Evolutionary conservation across 2,329 filamentous ascomycete species (phyloP).

Genomic region (Microcyclosporella mali): DNA sequence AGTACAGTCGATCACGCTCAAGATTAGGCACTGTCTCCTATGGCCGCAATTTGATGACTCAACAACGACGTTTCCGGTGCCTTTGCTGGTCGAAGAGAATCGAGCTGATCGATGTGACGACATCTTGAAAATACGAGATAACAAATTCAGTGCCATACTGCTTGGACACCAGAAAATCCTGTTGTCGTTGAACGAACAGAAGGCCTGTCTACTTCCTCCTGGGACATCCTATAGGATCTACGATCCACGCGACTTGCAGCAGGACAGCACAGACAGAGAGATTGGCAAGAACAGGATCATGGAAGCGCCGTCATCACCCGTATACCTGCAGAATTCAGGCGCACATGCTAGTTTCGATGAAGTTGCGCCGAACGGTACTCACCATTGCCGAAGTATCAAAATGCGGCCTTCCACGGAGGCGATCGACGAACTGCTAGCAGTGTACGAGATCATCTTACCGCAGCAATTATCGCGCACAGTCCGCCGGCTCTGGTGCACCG

Average conservation of each 20-base stretch:
- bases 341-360: constrained; percentile 22
- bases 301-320: constrained; percentile 6
- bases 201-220: constrained; percentile 18
- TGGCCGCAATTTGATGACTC: constrained; percentile 18
- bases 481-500: constrained; percentile 26
- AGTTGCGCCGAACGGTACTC: constrained; percentile 17
- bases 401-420: constrained; percentile 20
- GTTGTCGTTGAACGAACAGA: constrained; percentile 19
- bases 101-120: constrained; percentile 18
- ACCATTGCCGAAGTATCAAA: constrained; percentile 26
- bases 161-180: constrained; percentile 20
- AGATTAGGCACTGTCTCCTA: constrained; percentile 23
- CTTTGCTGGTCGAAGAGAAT: constrained; percentile 17
- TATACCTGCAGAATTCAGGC: constrained; percentile 18
- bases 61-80: constrained; percentile 17
- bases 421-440: constrained; percentile 21
- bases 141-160: constrained; percentile 16
- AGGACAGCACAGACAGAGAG: constrained; percentile 12
- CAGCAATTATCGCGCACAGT: constrained; percentile 18
- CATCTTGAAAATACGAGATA: constrained; percentile 21
- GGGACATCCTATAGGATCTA: constrained; percentile 21
- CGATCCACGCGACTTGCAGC: constrained; percentile 5
- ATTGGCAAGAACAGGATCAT: constrained; percentile 26
- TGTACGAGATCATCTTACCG: constrained; percentile 27
- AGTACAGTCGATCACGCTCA: constrained; percentile 19